Evolutionary conservation across 1,284 basidiomycete species (phyloP).

Genomic region (Earliella scabrosa): DNA sequence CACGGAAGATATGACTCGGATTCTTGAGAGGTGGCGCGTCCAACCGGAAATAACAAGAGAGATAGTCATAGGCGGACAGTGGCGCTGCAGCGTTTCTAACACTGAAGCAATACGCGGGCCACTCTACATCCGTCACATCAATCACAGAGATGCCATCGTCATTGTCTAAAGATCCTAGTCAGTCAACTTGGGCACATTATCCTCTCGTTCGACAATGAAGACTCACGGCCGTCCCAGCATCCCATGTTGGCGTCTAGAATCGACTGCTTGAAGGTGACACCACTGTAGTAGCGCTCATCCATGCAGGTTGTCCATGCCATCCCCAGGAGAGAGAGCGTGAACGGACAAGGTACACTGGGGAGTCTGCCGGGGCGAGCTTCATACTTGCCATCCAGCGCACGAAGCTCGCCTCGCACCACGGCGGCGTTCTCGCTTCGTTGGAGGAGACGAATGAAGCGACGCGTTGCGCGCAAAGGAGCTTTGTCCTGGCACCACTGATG

Average conservation of each 20-base stretch:
- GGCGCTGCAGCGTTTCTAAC: no score
- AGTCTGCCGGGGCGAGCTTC: background rate
- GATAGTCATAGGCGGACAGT: no score
- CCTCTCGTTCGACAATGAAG: no score
- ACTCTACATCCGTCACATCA: constrained; percentile 3
- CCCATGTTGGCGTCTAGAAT: background rate
- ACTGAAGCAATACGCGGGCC: background rate
- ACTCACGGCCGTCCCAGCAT: background rate
- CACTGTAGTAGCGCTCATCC: background rate
- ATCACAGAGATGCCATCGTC: constrained; percentile 8
- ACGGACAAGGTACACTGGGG: constrained; percentile 34
- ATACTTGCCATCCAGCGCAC: constrained; percentile 15
- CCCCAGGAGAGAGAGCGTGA: constrained; percentile 22
- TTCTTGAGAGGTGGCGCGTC: no score
- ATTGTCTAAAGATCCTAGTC: no score
- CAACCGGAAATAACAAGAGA: no score
- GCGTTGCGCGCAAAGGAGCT: constrained; percentile 34
- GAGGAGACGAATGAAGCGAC: constrained; percentile 40
- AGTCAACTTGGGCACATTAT: no score
- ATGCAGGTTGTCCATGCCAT: constrained; percentile 11
- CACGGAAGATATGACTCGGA: no score
- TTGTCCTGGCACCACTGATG: constrained; percentile 45
- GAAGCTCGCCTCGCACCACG: constrained; percentile 40
- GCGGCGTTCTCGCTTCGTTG: constrained; percentile 40
- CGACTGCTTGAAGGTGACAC: no score